Percentiles rank a stretch among this genome's conserved stretches.
Evolutionary conservation across 1,284 basidiomycete genomes (phyloP).

Genomic region (Ustilago crameri): DNA sequence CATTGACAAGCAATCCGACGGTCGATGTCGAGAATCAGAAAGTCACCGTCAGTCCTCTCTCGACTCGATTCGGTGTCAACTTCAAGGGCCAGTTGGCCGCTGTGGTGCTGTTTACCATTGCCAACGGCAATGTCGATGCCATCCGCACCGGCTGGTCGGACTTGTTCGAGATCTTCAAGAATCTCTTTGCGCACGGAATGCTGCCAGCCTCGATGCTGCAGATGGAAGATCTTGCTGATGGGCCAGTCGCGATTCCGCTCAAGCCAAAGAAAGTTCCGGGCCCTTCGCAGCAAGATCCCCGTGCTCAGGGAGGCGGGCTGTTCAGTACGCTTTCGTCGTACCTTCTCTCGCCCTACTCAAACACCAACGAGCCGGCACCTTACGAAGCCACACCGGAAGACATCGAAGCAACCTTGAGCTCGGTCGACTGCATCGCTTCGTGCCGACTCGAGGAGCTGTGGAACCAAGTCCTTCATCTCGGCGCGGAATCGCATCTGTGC

Average conservation of each 20-base stretch:
- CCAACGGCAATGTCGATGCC: conserved; percentile 94
- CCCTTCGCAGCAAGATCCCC: conserved; percentile 84
- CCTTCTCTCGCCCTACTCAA: conserved; percentile 90
- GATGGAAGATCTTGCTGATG: conserved; percentile 85
- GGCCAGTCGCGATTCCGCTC: conserved; percentile 49
- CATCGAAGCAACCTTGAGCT: conserved; percentile 90
- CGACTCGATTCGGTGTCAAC: conserved; percentile 92
- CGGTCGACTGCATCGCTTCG: conserved; percentile 92
- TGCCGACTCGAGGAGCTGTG: conserved; percentile 95
- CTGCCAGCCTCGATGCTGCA: conserved; percentile 83
- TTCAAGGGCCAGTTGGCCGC: conserved; percentile 96
- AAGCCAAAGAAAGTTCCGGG: conserved; percentile 73
- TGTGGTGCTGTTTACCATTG: conserved; percentile 96
- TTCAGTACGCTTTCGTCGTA: conserved; percentile 95
- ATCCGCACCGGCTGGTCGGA: conserved; percentile 88
- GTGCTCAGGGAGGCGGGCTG: conserved; percentile 83
- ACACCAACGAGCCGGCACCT: conserved; percentile 75
- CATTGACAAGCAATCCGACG: conserved; percentile 80
- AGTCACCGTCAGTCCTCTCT: conserved; percentile 89
- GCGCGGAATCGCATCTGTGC: conserved; percentile 75
- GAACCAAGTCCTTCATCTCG: conserved; percentile 83
- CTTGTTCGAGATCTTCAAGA: conserved; percentile 98
- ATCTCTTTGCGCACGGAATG: conserved; percentile 90
- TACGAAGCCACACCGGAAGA: conserved; percentile 82
- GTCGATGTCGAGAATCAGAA: conserved; percentile 92